Evolutionary conservation across 2,329 filamentous ascomycete species (phyloP).

Genomic region (Pseudodiploospora longispora): DNA sequence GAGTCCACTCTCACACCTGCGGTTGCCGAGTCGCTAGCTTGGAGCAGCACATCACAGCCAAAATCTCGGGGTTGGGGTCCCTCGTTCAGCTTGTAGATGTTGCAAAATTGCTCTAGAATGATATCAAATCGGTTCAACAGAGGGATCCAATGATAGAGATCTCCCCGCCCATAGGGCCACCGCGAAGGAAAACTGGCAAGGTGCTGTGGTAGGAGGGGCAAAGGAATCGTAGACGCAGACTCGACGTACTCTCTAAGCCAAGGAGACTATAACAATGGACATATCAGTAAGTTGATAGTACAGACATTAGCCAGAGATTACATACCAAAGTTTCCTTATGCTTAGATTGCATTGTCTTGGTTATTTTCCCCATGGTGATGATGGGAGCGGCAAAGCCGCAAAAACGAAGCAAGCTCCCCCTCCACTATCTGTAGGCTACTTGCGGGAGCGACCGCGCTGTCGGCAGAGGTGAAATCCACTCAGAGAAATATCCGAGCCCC

Average conservation of each 20-base stretch:
- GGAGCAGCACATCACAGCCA: constrained; percentile 53
- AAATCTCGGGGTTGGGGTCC: constrained; percentile 79
- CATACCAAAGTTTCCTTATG: constrained; percentile 60
- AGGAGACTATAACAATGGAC: constrained; percentile 55
- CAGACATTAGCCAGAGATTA: constrained; percentile 3
- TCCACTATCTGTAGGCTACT: constrained; percentile 42
- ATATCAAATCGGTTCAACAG: constrained; percentile 88
- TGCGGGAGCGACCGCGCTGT: constrained; percentile 33
- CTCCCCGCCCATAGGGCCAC: constrained; percentile 94
- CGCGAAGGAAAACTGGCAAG: constrained; percentile 74
- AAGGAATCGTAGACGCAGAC: constrained; percentile 56
- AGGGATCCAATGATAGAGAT: constrained; percentile 97
- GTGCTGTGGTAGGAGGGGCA: constrained; percentile 69
- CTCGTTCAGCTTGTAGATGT: constrained; percentile 68
- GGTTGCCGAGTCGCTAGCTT: constrained; percentile 42
- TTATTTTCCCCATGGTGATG: constrained; percentile 60
- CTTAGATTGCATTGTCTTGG: constrained; percentile 58
- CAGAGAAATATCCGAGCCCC: too few relatives aligned
- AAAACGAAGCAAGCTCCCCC: constrained; percentile 42
- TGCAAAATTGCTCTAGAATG: constrained; percentile 74
- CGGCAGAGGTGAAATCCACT: constrained; percentile 18
- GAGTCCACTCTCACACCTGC: constrained; percentile 36
- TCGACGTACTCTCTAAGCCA: constrained; percentile 78
- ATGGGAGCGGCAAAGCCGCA: constrained; percentile 52
- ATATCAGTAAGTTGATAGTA: neutral